Conservation (phyloP, 345 rosid species). For the Kandelia obovata region DNA sequence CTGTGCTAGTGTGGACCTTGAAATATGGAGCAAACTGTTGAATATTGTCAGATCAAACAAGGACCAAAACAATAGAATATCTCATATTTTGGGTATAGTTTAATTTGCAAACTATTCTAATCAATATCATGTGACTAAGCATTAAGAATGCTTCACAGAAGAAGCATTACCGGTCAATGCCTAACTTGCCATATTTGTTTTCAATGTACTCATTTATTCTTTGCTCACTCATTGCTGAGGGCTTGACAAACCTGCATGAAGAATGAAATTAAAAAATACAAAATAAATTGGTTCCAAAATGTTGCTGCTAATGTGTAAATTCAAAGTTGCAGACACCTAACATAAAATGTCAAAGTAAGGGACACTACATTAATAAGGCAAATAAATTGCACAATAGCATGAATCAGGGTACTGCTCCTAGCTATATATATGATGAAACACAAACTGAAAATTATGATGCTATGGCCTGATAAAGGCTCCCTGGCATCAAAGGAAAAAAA, state of each 20-base stretch:
- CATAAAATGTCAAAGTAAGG: no score
- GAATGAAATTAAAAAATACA: background rate
- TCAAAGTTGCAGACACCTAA: background rate
- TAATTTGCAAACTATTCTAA: background rate
- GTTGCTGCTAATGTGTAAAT: background rate
- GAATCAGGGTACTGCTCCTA: background rate
- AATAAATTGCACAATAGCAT: background rate
- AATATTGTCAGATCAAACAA: background rate
- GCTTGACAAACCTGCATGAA: constrained; percentile 73
- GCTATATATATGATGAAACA: background rate
- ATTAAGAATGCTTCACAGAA: background rate
- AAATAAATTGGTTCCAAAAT: background rate
- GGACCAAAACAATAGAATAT: background rate
- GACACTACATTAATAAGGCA: no score
- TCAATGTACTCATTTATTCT: constrained; percentile 65
- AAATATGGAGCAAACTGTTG: background rate
- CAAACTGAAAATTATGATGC: no score
- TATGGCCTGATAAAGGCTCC: background rate
- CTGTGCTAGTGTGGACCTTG: background rate
- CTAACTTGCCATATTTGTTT: constrained; percentile 85
- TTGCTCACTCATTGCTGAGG: constrained; percentile 68
- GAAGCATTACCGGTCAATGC: constrained; percentile 70
- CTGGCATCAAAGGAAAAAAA: background rate
- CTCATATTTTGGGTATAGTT: background rate
- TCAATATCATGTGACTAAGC: background rate